Evolutionary conservation across 2,329 filamentous ascomycete species (phyloP), one percentile per base, ranked within the genome.

Genomic region (Phialocephala subalpina): DNA sequence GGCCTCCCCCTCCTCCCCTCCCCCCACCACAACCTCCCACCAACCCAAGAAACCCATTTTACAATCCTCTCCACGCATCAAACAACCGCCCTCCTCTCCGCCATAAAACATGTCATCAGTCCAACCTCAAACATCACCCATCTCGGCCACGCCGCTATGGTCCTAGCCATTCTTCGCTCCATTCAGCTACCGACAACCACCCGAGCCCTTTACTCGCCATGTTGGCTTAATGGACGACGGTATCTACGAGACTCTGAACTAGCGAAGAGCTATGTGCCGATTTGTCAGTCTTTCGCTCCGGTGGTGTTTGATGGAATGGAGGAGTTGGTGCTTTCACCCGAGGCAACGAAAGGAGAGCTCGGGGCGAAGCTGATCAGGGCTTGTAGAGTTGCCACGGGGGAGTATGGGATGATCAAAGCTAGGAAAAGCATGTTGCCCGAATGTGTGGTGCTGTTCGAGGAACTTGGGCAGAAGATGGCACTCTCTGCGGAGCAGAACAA

Each of bases 201-300:
- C 33, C 40, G 53, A 58, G 56, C 56, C 0, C 56, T 73, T 5
- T 66, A 67, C 47, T 72, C 72, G 0, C 66, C 69, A 35, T 73
- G 72, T 42, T 73, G 68, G 67, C 60, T 73, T 8, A 73, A 72
- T 40, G 70, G 70, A 8, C 67, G 72, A 12, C 66, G 67, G 0
- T 72, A 71, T 57, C 66, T 73, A 6, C 45, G n/a, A 1, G 12
- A 27, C 0, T 33, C 12, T 45, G 56, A 27, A 2, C 35, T 53
- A 33, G 40, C 2, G 11, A 63, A 55, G 14, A 14, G 35, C 12
- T 70, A 70, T 22, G 66, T 72, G 1, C 72, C 69, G 16, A 64
- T 68, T 12, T 73, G 72, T 25, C 49, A 64, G 27, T 66, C 65
- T 3, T 73, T 72, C 53, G 61, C 65, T 1, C 72, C 72, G 1